Evolutionary conservation across 495 filamentous ascomycete species (phyloP), one percentile per base, ranked within the genome.

Genomic region (Glutinoglossum americanum): DNA sequence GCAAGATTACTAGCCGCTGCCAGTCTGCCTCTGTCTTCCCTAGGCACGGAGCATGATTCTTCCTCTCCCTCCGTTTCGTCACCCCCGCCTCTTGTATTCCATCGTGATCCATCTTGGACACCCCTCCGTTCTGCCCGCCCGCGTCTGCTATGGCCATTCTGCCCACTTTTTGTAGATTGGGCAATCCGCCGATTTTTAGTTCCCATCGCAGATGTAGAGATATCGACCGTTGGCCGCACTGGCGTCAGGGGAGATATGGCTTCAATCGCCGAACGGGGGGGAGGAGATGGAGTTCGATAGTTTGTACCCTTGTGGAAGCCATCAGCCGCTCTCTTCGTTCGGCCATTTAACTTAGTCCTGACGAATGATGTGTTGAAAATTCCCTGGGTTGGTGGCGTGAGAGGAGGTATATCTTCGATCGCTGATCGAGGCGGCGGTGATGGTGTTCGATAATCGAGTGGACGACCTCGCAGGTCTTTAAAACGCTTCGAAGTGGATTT

Each of bases 391-490:
- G 56, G 56, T n/a, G 45, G 56, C n/a, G 45, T 28, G 4, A 35
- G n/a, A 28, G 57, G 57, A 25, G 53, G 56, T 13, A 59, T 35
- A 30, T 47, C 45, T 56, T 59, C 57, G 32, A 59, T 56, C 21
- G 48, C 57, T 17, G 48, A 35, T 33, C 56, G 56, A 13, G 51
- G 57, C 9, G 57, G 56, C 10, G 56, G 57, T 3, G 57, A 59
- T 15, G 57, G 57, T 1, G 57, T 59, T 48, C 49, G 28, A 56
- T 59, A 51, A 15, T 53, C 49, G 28, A 30, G 26, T 0, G 49
- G 49, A 27, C 49, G 49, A 30, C 49, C 49, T 28, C 28, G 23
- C 4, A 53, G 28, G 26, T 53, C 49, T 32, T 32, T 53, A n/a
- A 32, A 21, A 53, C 49, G 49, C 30, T 5, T 28, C 3, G 49